These are phyloP conservation scores for Rhizomucor pusillus DNA, from an alignment of 371 early-diverging fungal genomes.

Conservation along the genomic window DNA sequence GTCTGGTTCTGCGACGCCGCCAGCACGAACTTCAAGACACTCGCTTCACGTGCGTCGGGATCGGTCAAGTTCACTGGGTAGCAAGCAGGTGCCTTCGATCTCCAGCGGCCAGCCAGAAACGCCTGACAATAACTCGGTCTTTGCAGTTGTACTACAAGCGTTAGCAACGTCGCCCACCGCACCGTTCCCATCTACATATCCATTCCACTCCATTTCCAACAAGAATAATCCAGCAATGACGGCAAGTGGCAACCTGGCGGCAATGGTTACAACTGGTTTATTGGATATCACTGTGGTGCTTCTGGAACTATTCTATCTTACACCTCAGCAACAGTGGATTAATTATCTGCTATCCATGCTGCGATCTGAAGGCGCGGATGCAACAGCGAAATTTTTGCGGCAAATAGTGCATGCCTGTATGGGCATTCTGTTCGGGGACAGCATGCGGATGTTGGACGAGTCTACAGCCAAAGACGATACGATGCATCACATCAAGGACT, in stretches of 20 bases:
- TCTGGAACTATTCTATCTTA: slow-evolving; percentile 45
- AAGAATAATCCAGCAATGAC: slow-evolving; percentile 7
- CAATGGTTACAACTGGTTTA: slow-evolving; percentile 46
- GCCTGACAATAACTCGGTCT: slow-evolving; percentile 6
- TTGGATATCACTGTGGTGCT: slow-evolving; percentile 48
- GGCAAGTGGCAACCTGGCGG: slow-evolving; percentile 21
- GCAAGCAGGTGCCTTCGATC: slow-evolving; percentile 8
- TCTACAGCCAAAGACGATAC: slow-evolving; percentile 18
- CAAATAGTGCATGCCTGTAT: slow-evolving; percentile 52
- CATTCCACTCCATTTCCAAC: slow-evolving; percentile 28
- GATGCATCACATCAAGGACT: slow-evolving; percentile 23
- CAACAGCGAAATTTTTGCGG: slow-evolving; percentile 50
- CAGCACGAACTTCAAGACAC: slow-evolving; percentile 14
- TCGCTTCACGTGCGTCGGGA: slow-evolving; percentile 23
- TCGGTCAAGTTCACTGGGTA: slow-evolving; percentile 17
- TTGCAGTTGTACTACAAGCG: slow-evolving; percentile 35
- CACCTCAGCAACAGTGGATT: slow-evolving; percentile 43
- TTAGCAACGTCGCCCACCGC: slow-evolving; percentile 37
- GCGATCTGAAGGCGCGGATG: slow-evolving; percentile 44
- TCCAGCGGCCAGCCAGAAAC: not conserved
- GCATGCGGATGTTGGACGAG: slow-evolving; percentile 25
- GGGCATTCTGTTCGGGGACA: slow-evolving; percentile 49
- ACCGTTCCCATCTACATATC: slow-evolving; percentile 42
- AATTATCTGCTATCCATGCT: slow-evolving; percentile 30
- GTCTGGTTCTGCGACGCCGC: not conserved